phyloP scores from a whole-genome alignment of 1,284 basidiomycete species.

The Tranzscheliella williamsii region DNA sequence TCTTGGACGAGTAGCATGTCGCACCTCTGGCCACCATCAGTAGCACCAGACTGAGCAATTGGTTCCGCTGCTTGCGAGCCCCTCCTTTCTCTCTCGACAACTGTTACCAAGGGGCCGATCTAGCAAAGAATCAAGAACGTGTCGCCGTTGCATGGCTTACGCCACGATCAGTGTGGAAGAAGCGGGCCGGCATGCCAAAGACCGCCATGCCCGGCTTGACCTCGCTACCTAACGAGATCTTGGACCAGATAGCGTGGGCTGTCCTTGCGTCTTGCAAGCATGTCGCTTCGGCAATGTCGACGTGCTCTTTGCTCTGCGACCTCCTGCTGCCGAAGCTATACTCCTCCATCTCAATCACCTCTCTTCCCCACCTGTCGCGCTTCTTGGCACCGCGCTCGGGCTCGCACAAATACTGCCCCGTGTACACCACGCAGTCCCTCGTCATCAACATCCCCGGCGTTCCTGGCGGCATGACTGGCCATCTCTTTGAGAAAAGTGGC shows the following conservation, averaged over 20 bases:
- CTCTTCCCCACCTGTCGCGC: constrained; percentile 7
- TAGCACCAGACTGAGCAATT: too few species aligned
- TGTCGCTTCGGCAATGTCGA: constrained; percentile 6
- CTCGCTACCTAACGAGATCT: constrained; percentile 13
- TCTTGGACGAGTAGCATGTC: too few species aligned
- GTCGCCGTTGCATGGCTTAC: too few species aligned
- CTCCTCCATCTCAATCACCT: constrained; percentile 10
- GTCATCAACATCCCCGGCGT: constrained; percentile 30
- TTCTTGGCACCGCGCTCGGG: constrained; percentile 4
- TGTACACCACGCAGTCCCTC: constrained; percentile 2
- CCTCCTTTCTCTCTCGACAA: too few species aligned
- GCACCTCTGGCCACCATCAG: too few species aligned
- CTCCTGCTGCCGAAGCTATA: constrained; percentile 24
- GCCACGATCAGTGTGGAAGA: too few species aligned
- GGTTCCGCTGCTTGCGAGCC: too few species aligned
- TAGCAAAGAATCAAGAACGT: too few species aligned
- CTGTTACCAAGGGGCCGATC: too few species aligned
- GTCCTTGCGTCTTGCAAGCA: constrained; percentile 2
- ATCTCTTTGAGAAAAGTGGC: neutral
- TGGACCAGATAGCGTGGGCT: constrained; percentile 13
- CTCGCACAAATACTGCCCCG: constrained; percentile 5
- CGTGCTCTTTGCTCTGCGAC: constrained; percentile 7
- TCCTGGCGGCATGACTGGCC: constrained; percentile 17
- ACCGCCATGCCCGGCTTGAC: too few species aligned
- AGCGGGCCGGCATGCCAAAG: too few species aligned